Base-by-base conservation (phyloP, 148 eudicot species). In the Camellia sinensis region DNA sequence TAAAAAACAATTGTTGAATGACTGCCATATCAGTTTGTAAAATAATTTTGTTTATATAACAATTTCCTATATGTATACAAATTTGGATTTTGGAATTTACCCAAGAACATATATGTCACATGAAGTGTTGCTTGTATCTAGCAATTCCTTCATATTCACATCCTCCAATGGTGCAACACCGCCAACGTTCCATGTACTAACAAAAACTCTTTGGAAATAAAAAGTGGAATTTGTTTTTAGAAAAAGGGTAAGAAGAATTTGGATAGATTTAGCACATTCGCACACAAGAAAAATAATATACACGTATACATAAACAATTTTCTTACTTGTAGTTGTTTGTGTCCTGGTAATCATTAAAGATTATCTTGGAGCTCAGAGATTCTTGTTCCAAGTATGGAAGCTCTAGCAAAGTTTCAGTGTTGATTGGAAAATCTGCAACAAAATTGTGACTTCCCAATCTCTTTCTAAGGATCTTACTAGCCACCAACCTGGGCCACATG, bases 131-230 rank as follows among this genome's bases (percentile, higher is more conserved):
- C 43, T 2, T 41, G 83, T 73, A 41, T 83, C 68, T 45, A 87
- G 82, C 82, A 83, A 79, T 70, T 87, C 88, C 59, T 85, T 85
- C 18, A 85, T 74, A 54, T 76, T 81, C 74, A 85, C 71, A 67
- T 76, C 79, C 5, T 80, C 86, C 2, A 81, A 71, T 56, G 90
- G 90, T 71, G 78, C 44, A 64, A 81, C 68, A 44, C 90, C 90
- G 48, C 88, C 90, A 13, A 87, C 86, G 53, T 87, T 87, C 90
- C 90, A 87, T n/a, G 88, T 83, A 54, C 88, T 75, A 43, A 77
- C 86, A 76, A 81, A 81, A 40, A 87, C 50, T 66, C 90, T 87
- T 82, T 70, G 63, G 1, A 17, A 18, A 53, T 3, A 19, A 21
- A 54, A 18, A n/a, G 7, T 3, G 11, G 66, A 2, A 67, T 48